Evolutionary conservation across 2,329 filamentous ascomycete genomes (phyloP), one percentile per base, ranked within the genome.

Genomic region (Neurospora sp.): DNA sequence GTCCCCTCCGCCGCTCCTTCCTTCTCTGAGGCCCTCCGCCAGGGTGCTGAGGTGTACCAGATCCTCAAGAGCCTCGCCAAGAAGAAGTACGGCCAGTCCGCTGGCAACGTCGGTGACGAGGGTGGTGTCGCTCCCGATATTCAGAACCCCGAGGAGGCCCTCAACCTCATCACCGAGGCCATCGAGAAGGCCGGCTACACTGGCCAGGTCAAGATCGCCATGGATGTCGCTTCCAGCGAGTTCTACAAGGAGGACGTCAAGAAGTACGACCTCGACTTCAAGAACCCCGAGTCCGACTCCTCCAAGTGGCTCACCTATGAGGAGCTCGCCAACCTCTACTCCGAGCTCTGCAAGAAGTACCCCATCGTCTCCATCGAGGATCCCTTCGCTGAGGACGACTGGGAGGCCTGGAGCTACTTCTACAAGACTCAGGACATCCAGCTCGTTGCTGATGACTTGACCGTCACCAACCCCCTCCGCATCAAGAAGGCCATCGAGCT

Each of bases 331-430:
- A 90, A 91, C 79, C 85, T 96, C 78, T 98, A 99, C 90, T 89
- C 92, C 82, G 86, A 90, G 66, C 90, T 99, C 73, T 87, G 88
- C 81, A 88, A 90, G 88, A 97, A 97, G 87, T 99, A 99, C 87
- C 95, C 96, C 79, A 99, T 99, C 80, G 93, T 98, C 85, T 93
- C 89, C 83, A 98, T 99, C 78, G 96, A 99, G 87, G 96, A 99
- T 82, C 96, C 96, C 81, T 99, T 99, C 85, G 95, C 93, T 75
- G 96, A 99, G 89, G 96, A 98, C 80, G 96, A 99, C 88, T 99
- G 96, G 96, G 95, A 98, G 89, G 96, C 96, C 73, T 99, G 96
- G 96, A 97, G 93, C 90, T 97, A 98, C 91, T 99, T 98, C 91
- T 97, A 91, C 91, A 97, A 97, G 92, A 96, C 93, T 78, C 93